Percentiles rank a stretch among this genome's conserved stretches.
phyloP scores from a whole-genome alignment of 2,329 filamentous ascomycete genomes.

The Allantophomopsis lycopodina region DNA sequence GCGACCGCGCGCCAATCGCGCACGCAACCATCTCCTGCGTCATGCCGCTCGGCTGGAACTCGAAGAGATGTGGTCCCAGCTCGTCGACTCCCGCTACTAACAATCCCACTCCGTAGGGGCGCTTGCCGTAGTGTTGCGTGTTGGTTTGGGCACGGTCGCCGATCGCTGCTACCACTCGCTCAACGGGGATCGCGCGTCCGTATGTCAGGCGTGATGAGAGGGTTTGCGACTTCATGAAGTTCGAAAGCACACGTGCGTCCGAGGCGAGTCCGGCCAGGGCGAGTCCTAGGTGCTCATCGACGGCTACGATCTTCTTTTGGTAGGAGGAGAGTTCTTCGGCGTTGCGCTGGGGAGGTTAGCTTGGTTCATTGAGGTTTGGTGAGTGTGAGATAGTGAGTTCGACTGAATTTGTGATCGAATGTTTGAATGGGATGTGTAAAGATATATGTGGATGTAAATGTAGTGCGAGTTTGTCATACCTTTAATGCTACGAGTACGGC shows the following conservation, averaged over 20 bases:
- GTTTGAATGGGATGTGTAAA: background rate
- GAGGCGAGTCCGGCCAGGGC: constrained; percentile 94
- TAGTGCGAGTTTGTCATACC: constrained; percentile 34
- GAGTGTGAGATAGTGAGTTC: background rate
- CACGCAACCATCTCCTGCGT: constrained; percentile 96
- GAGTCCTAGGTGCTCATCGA: constrained; percentile 91
- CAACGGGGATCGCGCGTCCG: constrained; percentile 82
- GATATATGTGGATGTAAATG: constrained; percentile 1
- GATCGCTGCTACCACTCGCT: constrained; percentile 81
- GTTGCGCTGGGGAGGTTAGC: constrained; percentile 56
- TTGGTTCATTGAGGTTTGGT: background rate
- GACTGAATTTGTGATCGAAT: background rate
- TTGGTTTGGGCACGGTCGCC: constrained; percentile 95
- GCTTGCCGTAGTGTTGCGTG: constrained; percentile 93
- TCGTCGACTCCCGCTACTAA: constrained; percentile 91
- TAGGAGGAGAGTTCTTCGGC: constrained; percentile 99
- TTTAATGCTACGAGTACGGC: constrained; percentile 92
- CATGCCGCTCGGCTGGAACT: constrained; percentile 93
- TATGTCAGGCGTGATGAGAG: constrained; percentile 92
- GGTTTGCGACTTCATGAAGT: constrained; percentile 99
- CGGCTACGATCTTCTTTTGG: constrained; percentile 96
- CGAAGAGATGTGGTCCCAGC: constrained; percentile 87
- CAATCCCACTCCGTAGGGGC: constrained; percentile 89
- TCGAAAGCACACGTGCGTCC: constrained; percentile 95
- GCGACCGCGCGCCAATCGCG: constrained; percentile 87